Base-by-base conservation (phyloP, 495 filamentous ascomycete genomes). In the Penicillium cosmopolitanum region DNA sequence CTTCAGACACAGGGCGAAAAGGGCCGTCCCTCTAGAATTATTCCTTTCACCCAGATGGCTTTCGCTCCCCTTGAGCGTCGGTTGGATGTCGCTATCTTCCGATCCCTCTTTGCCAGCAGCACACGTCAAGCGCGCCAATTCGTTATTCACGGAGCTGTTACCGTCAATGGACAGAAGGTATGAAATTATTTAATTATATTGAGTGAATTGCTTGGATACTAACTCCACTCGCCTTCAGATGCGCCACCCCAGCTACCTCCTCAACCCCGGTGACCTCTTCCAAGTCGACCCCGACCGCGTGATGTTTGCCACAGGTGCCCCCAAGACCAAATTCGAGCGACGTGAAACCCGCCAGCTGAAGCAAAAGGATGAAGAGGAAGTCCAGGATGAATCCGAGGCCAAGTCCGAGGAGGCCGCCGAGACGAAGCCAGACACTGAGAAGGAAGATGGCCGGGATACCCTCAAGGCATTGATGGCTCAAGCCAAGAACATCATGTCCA, bases 221-320 rank as follows among this genome's bases (percentile, higher is more conserved):
- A 38, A 66, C 56, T 15, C 23, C 23, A 15, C 52, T 35, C 23
- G 25, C 19, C 21, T 23, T 28, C 65, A 97, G 95, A 96, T 98
- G 90, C 83, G 80, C 48, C 87, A 96, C 69, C 93, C 95, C 1
- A 88, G 91, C 60, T 98, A 98, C 76, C 89, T 93, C 67, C 87
- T 98, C 28, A 98, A 98, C 74, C 95, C 95, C 10, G 95, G 95
- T 50, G 95, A 98, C 70, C 89, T 98, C 81, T 98, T 98, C 83
- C 90, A 94, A 67, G 96, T 98, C 67, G 89, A 97, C 8, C 83
- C 88, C 43, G 91, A 95, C 6, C 85, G 86, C 57, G 96, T 98
- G 33, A 82, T 98, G 75, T 90, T 77, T 63, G 95, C 91, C 21
- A 97, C 92, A 10, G 95, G 95, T 34, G 82, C 81, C 2, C 82